Evolutionary conservation across 2,329 filamentous ascomycete species (phyloP).

Genomic region (Xylaria sp.): DNA sequence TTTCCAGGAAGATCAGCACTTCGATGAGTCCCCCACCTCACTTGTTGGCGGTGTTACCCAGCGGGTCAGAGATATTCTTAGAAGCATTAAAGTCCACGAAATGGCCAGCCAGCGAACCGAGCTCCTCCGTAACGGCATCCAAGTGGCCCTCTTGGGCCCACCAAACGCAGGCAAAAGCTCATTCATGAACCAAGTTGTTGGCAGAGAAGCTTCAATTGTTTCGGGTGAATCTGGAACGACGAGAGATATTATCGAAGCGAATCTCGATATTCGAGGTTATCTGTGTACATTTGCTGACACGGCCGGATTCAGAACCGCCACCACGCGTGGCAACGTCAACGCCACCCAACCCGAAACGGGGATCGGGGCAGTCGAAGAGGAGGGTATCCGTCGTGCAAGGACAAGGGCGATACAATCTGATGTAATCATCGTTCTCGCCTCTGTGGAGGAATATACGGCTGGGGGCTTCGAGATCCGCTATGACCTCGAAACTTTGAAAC

Average conservation of each 20-base stretch:
- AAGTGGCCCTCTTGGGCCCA: conserved; percentile 85
- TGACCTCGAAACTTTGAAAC: conserved; percentile 64
- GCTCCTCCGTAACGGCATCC: conserved; percentile 84
- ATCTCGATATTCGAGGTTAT: conserved; percentile 88
- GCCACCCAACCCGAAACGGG: conserved; percentile 38
- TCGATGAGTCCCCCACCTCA: conserved; percentile 83
- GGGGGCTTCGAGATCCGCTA: conserved; percentile 58
- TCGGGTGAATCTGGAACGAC: conserved; percentile 94
- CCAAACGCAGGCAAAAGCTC: conserved; percentile 97
- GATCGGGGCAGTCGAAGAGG: conserved; percentile 82
- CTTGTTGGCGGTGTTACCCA: conserved; percentile 75
- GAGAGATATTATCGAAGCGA: conserved; percentile 90
- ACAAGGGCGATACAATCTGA: conserved; percentile 84
- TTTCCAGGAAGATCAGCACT: conserved; percentile 97
- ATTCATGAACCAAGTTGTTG: conserved; percentile 87
- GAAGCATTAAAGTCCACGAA: conserved; percentile 74
- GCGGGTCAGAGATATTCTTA: conserved; percentile 70
- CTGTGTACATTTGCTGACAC: conserved; percentile 96
- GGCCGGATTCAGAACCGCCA: conserved; percentile 77
- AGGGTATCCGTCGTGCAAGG: conserved; percentile 89
- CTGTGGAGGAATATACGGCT: conserved; percentile 66
- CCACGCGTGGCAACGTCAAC: conserved; percentile 29
- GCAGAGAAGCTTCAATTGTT: conserved; percentile 93
- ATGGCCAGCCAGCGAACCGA: conserved; percentile 83
- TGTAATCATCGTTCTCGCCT: conserved; percentile 82